Conservation (phyloP, 345 rosid genomes). For the Sonneratia caseolaris region DNA sequence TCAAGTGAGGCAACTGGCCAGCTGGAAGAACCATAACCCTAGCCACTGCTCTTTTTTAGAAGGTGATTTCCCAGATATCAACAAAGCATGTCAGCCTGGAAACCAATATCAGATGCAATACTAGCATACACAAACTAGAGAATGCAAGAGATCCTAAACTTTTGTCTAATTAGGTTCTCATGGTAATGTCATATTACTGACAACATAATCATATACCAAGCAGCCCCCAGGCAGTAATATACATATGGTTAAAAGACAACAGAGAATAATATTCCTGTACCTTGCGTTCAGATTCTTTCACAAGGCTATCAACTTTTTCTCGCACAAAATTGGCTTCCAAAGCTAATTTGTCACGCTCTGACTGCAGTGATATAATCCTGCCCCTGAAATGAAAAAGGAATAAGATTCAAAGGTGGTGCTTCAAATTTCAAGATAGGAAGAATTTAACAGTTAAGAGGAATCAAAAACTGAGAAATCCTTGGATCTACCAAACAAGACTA, state of each 20-base stretch:
- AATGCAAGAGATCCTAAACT: not conserved
- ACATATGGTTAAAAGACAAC: not conserved
- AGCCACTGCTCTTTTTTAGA: not conserved
- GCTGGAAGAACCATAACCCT: not conserved
- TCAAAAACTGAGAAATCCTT: not conserved
- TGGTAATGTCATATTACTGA: not conserved
- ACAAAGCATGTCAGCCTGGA: not conserved
- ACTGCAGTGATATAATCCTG: conserved; percentile 49
- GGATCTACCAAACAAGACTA: not conserved
- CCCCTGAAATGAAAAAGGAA: conserved; percentile 29
- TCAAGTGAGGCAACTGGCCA: not conserved
- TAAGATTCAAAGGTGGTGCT: too few species aligned
- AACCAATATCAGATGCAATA: not conserved
- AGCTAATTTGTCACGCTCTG: conserved; percentile 74
- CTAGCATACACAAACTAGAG: not conserved
- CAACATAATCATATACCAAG: not conserved
- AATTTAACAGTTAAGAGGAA: not conserved
- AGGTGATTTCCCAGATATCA: not conserved
- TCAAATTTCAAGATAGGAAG: not conserved
- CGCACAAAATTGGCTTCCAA: conserved; percentile 62
- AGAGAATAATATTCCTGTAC: conserved; percentile 20
- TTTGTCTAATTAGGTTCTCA: not conserved
- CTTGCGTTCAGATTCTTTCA: conserved; percentile 76
- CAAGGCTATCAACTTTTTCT: conserved; percentile 59
- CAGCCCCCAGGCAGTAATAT: not conserved